Evolutionary conservation across 2,329 filamentous ascomycete genomes (phyloP).

Genomic region (Fusarium compactum): DNA sequence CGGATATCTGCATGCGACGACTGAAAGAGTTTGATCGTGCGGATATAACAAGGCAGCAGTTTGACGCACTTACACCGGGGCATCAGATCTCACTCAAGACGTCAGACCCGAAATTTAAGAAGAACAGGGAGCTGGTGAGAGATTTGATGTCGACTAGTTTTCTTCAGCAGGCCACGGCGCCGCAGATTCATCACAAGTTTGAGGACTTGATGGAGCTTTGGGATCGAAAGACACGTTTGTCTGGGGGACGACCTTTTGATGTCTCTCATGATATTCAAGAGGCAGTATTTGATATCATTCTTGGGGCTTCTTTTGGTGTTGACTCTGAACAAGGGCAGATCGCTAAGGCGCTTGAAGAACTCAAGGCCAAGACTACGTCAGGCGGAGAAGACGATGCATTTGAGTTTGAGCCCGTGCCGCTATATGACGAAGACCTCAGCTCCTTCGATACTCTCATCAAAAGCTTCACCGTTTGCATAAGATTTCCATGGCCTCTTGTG

Average conservation of each 20-base stretch:
- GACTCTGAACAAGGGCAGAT: conserved; percentile 16
- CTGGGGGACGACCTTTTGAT: conserved; percentile 48
- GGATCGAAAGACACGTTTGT: conserved; percentile 45
- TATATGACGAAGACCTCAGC: conserved; percentile 13
- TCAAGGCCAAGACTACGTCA: not conserved
- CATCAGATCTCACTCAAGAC: conserved; percentile 29
- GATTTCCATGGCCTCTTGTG: conserved; percentile 14
- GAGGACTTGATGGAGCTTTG: conserved; percentile 50
- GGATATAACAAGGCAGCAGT: not conserved
- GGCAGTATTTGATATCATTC: conserved; percentile 49
- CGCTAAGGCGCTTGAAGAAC: conserved; percentile 9
- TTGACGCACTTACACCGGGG: not conserved
- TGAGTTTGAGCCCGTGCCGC: conserved; percentile 19
- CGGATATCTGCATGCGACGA: conserved; percentile 31
- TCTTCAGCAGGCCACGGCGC: conserved; percentile 46
- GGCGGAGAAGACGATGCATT: conserved; percentile 23
- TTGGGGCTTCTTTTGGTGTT: conserved; percentile 47
- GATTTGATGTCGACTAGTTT: conserved; percentile 36
- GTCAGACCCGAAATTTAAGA: conserved; percentile 30
- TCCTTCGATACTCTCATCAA: conserved; percentile 22
- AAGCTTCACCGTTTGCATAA: conserved; percentile 13
- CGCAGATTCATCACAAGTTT: conserved; percentile 49
- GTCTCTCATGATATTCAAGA: conserved; percentile 48
- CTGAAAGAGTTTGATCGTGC: conserved; percentile 36
- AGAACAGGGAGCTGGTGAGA: conserved; percentile 37